These are phyloP conservation scores for Ganoderma lingzhi DNA, from an alignment of 1,284 basidiomycete species.

Conservation along the genomic window DNA sequence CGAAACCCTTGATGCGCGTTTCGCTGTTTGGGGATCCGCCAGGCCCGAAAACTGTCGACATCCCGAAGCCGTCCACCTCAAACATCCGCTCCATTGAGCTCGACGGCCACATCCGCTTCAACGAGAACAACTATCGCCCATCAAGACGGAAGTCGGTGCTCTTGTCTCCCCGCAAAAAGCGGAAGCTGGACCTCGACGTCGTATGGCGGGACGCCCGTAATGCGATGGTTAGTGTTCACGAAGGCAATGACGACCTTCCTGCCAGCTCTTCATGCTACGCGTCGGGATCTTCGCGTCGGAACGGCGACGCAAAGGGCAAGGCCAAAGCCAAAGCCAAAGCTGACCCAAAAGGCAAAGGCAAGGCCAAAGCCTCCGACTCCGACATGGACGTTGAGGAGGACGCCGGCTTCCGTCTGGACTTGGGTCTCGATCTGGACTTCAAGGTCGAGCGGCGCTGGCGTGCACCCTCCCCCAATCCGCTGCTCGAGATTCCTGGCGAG, in stretches of 20 bases:
- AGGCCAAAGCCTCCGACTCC: slow-evolving; percentile 14
- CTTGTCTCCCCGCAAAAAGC: slow-evolving; percentile 40
- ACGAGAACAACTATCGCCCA: slow-evolving; percentile 34
- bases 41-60: slow-evolving; percentile 18
- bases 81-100: slow-evolving; percentile 39
- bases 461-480: slow-evolving; percentile 54
- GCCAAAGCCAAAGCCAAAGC: slow-evolving; percentile 19
- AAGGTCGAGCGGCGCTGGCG: slow-evolving; percentile 39
- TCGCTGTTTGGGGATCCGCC: slow-evolving; percentile 37
- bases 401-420: slow-evolving; percentile 15
- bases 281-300: slow-evolving; percentile 30
- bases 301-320: slow-evolving; percentile 14
- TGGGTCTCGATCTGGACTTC: slow-evolving; percentile 9
- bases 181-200: slow-evolving; percentile 39
- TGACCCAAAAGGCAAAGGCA: slow-evolving; percentile 20
- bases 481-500: slow-evolving; percentile 70
- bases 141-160: slow-evolving; percentile 6
- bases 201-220: slow-evolving; percentile 44
- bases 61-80: slow-evolving; percentile 33
- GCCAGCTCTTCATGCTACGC: slow-evolving; percentile 11
- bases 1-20: slow-evolving; percentile 33
- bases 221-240: slow-evolving; percentile 42
- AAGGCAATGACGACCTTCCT: slow-evolving; percentile 41
- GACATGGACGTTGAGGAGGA: slow-evolving; percentile 17
- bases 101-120: slow-evolving; percentile 40